Conservation (phyloP, 139 green algal genomes). For the Closterium sp. region DNA sequence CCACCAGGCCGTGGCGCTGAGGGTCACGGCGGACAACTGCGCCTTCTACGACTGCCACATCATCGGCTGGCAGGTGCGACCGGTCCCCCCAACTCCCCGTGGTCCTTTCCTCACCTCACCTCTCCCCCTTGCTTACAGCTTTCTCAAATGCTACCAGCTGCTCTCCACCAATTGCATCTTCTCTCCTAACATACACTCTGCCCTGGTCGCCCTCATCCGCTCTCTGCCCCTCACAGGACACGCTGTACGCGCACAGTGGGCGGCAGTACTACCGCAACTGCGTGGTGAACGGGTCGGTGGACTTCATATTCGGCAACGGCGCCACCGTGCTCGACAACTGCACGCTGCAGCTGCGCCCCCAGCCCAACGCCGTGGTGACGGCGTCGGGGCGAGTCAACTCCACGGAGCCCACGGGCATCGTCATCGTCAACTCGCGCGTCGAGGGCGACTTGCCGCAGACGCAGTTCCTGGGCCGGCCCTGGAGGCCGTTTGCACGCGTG, state of each 20-base stretch:
- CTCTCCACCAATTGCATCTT: not conserved
- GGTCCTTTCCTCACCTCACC: too few relatives aligned
- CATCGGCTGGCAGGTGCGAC: conserved; percentile 8
- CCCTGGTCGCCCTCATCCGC: not conserved
- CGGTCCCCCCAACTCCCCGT: too few relatives aligned
- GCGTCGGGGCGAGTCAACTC: not conserved
- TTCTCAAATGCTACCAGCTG: not conserved
- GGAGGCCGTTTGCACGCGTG: not conserved
- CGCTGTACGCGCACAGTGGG: conserved; percentile 1
- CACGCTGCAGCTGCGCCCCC: not conserved
- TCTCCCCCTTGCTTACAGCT: not conserved
- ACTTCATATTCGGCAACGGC: conserved; percentile 11
- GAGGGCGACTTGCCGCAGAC: not conserved
- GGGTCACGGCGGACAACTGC: not conserved
- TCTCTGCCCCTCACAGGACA: not conserved
- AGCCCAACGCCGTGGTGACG: not conserved
- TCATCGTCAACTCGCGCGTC: not conserved
- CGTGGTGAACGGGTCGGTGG: not conserved
- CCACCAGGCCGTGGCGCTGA: conserved; percentile 4
- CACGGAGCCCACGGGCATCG: conserved; percentile 6
- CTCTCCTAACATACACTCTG: not conserved
- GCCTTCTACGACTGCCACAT: conserved; percentile 15
- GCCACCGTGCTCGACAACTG: conserved; percentile 2
- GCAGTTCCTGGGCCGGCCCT: not conserved
- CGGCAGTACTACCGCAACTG: conserved; percentile 1